Percentiles rank a stretch among this genome's conserved stretches.
Evolutionary conservation across 352 stramenopile species (phyloP).

Genomic region (Thraustochytrium striatum): DNA sequence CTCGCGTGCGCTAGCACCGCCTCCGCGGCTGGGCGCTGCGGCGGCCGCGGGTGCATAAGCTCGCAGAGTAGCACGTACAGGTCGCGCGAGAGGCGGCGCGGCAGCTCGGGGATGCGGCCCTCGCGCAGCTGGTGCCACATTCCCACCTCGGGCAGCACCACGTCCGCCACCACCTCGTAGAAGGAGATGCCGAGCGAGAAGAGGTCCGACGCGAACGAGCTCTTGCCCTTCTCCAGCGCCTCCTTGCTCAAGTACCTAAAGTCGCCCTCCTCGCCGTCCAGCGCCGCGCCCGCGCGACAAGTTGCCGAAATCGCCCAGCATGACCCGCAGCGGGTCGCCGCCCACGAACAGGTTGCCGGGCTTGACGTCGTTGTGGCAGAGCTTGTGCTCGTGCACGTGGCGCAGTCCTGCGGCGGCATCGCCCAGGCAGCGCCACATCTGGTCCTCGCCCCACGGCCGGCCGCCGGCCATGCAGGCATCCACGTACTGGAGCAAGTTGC

Average conservation of each 20-base stretch:
- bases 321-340: constrained; percentile 11
- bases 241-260: constrained; percentile 1
- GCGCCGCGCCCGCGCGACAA: not conserved
- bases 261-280: constrained; percentile 39
- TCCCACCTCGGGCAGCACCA: constrained; percentile 9
- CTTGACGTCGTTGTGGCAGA: constrained; percentile 47
- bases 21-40: not conserved
- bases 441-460: not conserved
- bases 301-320: constrained; percentile 41
- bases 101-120: constrained; percentile 10
- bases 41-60: constrained; percentile 11
- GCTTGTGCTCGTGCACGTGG: constrained; percentile 1
- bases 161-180: constrained; percentile 36
- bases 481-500: constrained; percentile 28
- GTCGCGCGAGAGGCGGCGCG: not conserved
- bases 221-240: not conserved
- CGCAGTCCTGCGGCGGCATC: constrained; percentile 7
- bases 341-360: constrained; percentile 37
- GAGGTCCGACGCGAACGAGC: not conserved
- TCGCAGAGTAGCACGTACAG: constrained; percentile 6
- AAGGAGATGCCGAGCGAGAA: constrained; percentile 45
- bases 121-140: constrained; percentile 25
- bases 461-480: not conserved
- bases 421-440: constrained; percentile 15
- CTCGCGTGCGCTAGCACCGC: too few relatives aligned